A percentile compares a stretch with the other conserved stretches of the same genome.
Conservation (phyloP, 2,329 filamentous ascomycete genomes). For the Colletotrichum trifolii region DNA sequence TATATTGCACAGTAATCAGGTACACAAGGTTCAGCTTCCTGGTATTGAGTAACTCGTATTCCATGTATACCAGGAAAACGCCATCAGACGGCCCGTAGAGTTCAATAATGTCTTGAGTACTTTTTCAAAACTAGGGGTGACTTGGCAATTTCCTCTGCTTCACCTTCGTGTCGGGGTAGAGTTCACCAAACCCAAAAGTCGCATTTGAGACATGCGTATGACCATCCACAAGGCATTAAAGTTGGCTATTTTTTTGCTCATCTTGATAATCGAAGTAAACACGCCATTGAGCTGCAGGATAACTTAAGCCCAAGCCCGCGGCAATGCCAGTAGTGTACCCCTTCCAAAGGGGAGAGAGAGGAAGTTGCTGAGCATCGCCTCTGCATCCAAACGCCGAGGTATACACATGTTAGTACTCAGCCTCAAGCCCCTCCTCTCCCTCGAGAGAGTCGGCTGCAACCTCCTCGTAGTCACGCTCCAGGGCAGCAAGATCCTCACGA, state of each 20-base stretch:
- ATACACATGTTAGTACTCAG: slow-evolving; percentile 80
- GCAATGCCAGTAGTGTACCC: slow-evolving; percentile 10
- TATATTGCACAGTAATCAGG: too few species aligned
- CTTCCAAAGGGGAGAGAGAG: slow-evolving; percentile 16
- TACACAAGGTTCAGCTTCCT: too few species aligned
- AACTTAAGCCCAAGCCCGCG: slow-evolving; percentile 20
- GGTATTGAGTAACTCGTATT: too few species aligned
- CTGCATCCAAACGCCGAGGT: slow-evolving; percentile 33
- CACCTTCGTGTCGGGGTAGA: too few species aligned
- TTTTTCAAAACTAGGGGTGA: too few species aligned
- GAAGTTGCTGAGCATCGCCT: slow-evolving; percentile 26
- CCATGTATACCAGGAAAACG: too few species aligned
- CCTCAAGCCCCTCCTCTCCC: slow-evolving; percentile 84
- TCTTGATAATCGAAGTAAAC: slow-evolving; percentile 37
- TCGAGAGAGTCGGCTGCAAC: slow-evolving; percentile 94
- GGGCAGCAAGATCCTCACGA: slow-evolving; percentile 95
- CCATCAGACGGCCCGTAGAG: too few species aligned
- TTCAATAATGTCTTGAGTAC: too few species aligned
- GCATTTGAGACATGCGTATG: too few species aligned
- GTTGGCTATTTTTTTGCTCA: slow-evolving; percentile 36
- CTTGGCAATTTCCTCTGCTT: too few species aligned
- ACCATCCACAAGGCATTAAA: slow-evolving; percentile 34
- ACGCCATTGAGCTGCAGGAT: slow-evolving; percentile 22
- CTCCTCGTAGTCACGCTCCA: slow-evolving; percentile 99
- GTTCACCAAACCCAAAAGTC: too few species aligned